Base-by-base conservation (phyloP, 2,329 filamentous ascomycete species). In the Xylaria polymorpha region DNA sequence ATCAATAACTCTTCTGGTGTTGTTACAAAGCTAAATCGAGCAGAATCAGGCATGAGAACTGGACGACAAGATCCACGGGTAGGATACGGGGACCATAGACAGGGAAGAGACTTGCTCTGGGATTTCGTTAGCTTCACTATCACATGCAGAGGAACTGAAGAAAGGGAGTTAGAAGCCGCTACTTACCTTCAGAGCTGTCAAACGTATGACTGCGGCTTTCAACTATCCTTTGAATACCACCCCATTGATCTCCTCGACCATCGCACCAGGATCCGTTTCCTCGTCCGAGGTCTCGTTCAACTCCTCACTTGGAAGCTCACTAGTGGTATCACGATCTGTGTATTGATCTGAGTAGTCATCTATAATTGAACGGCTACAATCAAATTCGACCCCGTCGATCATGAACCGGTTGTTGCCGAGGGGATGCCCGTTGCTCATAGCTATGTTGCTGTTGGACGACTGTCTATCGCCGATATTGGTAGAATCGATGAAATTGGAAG, bases 21-120 rank as follows among this genome's bases (percentile, higher is more conserved):
- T 43, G 53, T 51, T 58, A 35, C 32, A 44, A 29, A 29, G 18
- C 32, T 2, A 46, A 55, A n/a, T 29, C n/a, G 56, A 22, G 57
- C 12, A n/a, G 25, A 29, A 15, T 15, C 1, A 22, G 37, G 25
- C 12, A 46, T 46, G 25, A 20, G 43, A 41, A 44, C 22, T 12
- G 3, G 15, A 8, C 1, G n/a, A 8, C 15, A 43, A 10, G 9
- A 35, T 59, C 9, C 46, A 39, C 29, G n/a, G 8, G 20, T 6
- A 20, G 4, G n/a, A 41, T 25, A 43, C 25, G 25, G 2, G n/a
- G 9, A 25, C 18, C 43, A 22, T 43, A 20, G 35, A 41, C 44
- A 25, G 12, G 37, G 39, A 55, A 50, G 50, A 56, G 48, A 8
- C 50, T 12, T 9, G 1, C n/a, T 20, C 25, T 64, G 25, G 5